Evolutionary conservation across 108 stramenopile species (phyloP).

Genomic region (Pseudonitzschia multiseries): DNA sequence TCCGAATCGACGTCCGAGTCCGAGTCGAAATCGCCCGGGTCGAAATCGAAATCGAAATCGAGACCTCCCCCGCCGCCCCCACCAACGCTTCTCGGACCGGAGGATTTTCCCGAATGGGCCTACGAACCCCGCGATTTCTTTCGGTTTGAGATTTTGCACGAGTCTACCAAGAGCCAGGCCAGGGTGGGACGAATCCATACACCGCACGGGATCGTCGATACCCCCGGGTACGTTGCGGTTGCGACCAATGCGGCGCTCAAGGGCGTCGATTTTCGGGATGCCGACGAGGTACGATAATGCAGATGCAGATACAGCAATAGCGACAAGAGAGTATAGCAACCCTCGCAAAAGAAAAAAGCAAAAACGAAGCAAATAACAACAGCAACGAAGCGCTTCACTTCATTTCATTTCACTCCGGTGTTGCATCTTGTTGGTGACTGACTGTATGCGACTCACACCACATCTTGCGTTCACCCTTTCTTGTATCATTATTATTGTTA

Average conservation of each 20-base stretch:
- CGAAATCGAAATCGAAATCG: neutral
- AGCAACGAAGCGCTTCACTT: neutral
- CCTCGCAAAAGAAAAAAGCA: neutral
- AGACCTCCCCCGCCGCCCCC: conserved; percentile 6
- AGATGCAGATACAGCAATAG: no score
- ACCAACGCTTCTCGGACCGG: conserved; percentile 49
- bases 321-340: no score
- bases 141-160: conserved; percentile 80
- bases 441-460: no score
- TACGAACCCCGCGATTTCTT: conserved; percentile 75
- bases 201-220: conserved; percentile 55
- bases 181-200: conserved; percentile 74
- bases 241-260: conserved; percentile 93
- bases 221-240: conserved; percentile 90
- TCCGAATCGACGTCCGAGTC: neutral
- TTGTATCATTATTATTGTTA: no score
- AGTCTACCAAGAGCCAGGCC: conserved; percentile 76
- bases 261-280: conserved; percentile 78
- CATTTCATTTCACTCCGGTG: neutral
- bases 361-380: neutral
- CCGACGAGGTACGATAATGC: conserved; percentile 33
- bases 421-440: neutral
- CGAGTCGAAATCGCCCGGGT: neutral
- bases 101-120: conserved; percentile 79
- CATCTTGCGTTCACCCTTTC: neutral